Evolutionary conservation across 768 basidiomycete genomes (phyloP).

Genomic region (Solioccasus polychromus): DNA sequence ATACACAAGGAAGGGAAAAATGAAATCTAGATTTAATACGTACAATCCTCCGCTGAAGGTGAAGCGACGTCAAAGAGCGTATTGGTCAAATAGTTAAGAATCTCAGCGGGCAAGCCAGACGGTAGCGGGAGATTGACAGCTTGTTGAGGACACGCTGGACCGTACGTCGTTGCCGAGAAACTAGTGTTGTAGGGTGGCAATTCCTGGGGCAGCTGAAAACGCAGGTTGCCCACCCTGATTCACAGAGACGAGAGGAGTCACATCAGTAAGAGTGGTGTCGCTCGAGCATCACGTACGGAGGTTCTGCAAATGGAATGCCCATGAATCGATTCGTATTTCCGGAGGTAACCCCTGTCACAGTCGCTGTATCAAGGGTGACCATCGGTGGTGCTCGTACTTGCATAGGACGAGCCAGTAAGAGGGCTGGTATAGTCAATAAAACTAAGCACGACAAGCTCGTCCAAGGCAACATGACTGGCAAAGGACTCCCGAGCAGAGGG

Average conservation of each 20-base stretch:
- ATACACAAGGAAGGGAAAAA: background rate
- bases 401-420: background rate
- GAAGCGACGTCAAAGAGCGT: constrained; percentile 28
- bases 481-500: too few species aligned
- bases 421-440: background rate
- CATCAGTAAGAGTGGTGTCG: too few species aligned
- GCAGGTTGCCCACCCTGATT: constrained; percentile 32
- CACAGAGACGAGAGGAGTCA: too few species aligned
- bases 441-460: background rate
- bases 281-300: constrained; percentile 41
- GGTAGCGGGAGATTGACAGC: constrained; percentile 3
- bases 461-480: background rate
- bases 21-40: constrained; percentile 12
- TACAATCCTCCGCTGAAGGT: constrained; percentile 47
- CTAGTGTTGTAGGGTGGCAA: constrained; percentile 5
- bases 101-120: constrained; percentile 16
- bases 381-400: constrained; percentile 11
- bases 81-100: constrained; percentile 22
- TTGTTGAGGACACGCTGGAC: constrained; percentile 14
- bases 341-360: constrained; percentile 25
- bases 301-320: constrained; percentile 41
- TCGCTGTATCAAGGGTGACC: constrained; percentile 28
- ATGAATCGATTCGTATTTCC: constrained; percentile 32
- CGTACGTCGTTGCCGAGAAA: constrained; percentile 4
- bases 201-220: constrained; percentile 28